Percentiles rank a stretch among this genome's conserved stretches.
Conservation (phyloP, 83 land plant genomes). For the Diphasiastrum complanatum region DNA sequence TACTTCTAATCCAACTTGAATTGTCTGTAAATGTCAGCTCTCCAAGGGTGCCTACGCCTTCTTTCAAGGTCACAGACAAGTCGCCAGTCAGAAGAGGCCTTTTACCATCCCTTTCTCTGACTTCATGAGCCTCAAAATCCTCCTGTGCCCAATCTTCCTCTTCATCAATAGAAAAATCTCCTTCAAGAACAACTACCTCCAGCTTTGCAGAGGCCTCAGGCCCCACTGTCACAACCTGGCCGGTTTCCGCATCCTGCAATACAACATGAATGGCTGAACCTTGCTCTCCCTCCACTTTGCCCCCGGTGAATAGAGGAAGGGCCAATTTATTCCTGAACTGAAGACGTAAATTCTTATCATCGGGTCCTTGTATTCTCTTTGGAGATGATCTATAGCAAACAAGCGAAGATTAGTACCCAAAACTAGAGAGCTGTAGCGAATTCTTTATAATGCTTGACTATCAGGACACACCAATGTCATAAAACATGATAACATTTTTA, state of each 20-base stretch:
- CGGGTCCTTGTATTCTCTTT: conserved; percentile 14
- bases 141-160: conserved; percentile 31
- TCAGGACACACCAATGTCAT: background rate
- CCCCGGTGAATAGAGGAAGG: conserved; percentile 33
- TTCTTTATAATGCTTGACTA: background rate
- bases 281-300: conserved; percentile 29
- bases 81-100: conserved; percentile 44
- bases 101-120: conserved; percentile 40
- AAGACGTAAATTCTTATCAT: conserved; percentile 11
- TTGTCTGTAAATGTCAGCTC: conserved; percentile 42
- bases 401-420: background rate
- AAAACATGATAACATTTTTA: no score
- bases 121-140: conserved; percentile 21
- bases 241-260: conserved; percentile 21
- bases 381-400: background rate
- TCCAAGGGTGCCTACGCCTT: conserved; percentile 28
- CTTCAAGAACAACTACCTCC: conserved; percentile 36
- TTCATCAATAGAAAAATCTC: conserved; percentile 37
- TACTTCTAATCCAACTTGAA: conserved; percentile 43
- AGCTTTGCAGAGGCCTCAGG: conserved; percentile 34
- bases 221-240: conserved; percentile 14
- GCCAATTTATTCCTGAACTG: conserved; percentile 30
- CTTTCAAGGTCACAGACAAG: conserved; percentile 10
- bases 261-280: conserved; percentile 21
- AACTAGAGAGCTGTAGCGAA: background rate